Evolutionary conservation across 78 protist species (phyloP).

Genomic region (Polysphondylium violaceum): DNA sequence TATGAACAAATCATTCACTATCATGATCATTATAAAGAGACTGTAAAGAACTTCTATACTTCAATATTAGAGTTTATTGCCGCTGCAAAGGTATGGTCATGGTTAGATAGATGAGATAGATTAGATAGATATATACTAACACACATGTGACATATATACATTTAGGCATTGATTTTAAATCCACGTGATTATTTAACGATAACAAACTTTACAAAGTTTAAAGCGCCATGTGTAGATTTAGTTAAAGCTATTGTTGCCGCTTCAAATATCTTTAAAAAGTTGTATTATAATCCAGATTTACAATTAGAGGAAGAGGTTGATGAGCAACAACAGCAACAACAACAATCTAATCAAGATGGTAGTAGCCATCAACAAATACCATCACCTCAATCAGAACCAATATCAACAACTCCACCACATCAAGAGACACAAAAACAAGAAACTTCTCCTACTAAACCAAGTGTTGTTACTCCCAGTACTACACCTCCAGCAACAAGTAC

Average conservation of each 20-base stretch:
- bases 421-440: constrained; percentile 2
- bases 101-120: not conserved
- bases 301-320: constrained; percentile 37
- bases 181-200: constrained; percentile 45
- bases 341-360: not conserved
- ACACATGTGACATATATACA: not conserved
- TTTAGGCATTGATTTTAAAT: constrained; percentile 68
- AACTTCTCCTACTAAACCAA: not conserved
- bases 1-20: constrained; percentile 26
- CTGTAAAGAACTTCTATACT: constrained; percentile 26
- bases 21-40: constrained; percentile 25
- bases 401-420: constrained; percentile 19
- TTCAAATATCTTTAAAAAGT: constrained; percentile 15
- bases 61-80: constrained; percentile 22
- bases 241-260: constrained; percentile 28
- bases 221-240: constrained; percentile 9
- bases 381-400: constrained; percentile 8
- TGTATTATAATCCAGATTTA: constrained; percentile 35
- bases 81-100: constrained; percentile 49
- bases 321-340: not conserved
- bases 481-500: not conserved
- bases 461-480: not conserved
- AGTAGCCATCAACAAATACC: not conserved
- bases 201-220: constrained; percentile 12
- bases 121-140: not conserved